Base-by-base conservation (phyloP, 768 basidiomycete species). In the Amylocystis lapponica region DNA sequence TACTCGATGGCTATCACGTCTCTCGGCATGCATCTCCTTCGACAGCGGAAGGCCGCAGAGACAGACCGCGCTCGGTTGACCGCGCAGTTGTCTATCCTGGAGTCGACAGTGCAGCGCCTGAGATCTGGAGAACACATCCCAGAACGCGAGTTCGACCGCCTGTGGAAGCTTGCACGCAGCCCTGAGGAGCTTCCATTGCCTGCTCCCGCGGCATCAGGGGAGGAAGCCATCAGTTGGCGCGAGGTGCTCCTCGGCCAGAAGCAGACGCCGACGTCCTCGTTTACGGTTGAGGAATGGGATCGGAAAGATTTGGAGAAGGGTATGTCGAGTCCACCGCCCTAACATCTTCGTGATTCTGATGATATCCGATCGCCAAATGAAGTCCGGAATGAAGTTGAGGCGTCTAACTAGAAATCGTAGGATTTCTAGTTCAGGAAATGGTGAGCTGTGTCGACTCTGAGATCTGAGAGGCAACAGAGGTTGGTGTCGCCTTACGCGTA, bases 1-100 rank as follows among this genome's bases (percentile, higher is more conserved):
- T 86, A 77, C 59, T 76, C 81, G 25, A 64, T 80, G 35, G 81
- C 80, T 8, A 67, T 84, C 52, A 78, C 75, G 36, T 83, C 83
- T 19, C 59, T 85, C 47, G 77, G 82, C 22, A 78, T 83, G 44
- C 83, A 87, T 61, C 66, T 83, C 21, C 69, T 85, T 29, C 69
- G 63, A 55, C 71, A 76, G 40, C 70, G 78, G 46, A 74, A 68
- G 37, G 52, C 54, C 0, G 65, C 69, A 27, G 72, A 70, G 35
- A 77, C 77, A 32, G 78, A 83, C 45, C 72, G 72, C 32, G 67
- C 76, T 13, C 74, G 74, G 20, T 55, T 72, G 32, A 59, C 70
- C 39, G 81, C 83, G 4, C 81, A 75, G 45, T 66, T 77, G 29
- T 76, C 81, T 17, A 76, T 87, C 48, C 67, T 87, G 44, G 71